Evolutionary conservation across 2,329 filamentous ascomycete genomes (phyloP).

Genomic region (Verticillium zaregamsianum): DNA sequence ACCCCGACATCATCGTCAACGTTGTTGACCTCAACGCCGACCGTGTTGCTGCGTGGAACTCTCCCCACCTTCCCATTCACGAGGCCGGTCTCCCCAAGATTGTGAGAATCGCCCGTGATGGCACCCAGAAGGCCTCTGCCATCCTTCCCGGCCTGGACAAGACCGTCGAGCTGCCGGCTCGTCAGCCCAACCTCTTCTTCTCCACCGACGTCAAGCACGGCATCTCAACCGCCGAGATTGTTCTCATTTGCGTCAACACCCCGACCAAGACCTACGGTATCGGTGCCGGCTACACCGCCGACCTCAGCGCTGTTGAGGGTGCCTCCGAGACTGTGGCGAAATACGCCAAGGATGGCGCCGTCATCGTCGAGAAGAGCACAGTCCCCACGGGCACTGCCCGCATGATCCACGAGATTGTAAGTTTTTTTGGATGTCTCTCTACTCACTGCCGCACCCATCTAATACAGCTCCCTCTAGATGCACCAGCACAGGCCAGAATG

Average conservation of each 20-base stretch:
- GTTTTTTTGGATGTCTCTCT: conserved; percentile 13
- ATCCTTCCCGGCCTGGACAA: conserved; percentile 32
- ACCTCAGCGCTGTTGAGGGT: conserved; percentile 68
- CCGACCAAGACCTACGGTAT: conserved; percentile 69
- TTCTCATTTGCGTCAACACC: conserved; percentile 75
- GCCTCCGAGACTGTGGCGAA: conserved; percentile 64
- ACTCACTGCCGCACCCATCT: neutral
- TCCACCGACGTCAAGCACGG: conserved; percentile 59
- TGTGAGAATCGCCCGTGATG: conserved; percentile 60
- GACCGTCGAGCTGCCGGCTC: conserved; percentile 32
- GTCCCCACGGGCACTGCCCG: conserved; percentile 73
- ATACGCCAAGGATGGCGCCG: conserved; percentile 61
- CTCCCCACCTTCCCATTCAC: conserved; percentile 68
- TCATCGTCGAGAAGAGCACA: conserved; percentile 79
- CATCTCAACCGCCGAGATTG: conserved; percentile 65
- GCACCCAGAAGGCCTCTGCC: conserved; percentile 37
- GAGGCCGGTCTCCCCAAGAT: conserved; percentile 69
- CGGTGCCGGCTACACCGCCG: conserved; percentile 67
- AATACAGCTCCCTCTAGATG: conserved; percentile 32
- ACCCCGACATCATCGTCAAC: conserved; percentile 65
- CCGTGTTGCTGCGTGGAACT: conserved; percentile 71
- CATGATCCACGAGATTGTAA: conserved; percentile 63
- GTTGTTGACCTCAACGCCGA: conserved; percentile 67
- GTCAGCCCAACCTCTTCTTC: conserved; percentile 67
- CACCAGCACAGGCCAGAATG: conserved; percentile 56